phyloP scores from a whole-genome alignment of 352 stramenopile genomes.

The Phytopythium montanum region DNA sequence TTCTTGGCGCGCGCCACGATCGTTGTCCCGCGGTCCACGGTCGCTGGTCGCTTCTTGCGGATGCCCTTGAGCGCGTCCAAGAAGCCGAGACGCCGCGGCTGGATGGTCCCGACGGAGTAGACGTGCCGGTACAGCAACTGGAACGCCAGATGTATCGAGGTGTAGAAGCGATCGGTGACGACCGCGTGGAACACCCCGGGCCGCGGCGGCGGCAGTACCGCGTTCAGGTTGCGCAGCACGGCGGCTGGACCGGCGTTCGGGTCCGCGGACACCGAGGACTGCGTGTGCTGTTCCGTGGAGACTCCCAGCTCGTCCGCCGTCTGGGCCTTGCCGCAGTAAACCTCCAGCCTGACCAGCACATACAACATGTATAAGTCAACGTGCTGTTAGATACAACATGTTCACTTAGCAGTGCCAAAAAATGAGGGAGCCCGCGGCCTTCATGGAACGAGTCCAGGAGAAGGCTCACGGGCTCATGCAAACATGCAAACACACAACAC shows the following conservation, averaged over 20 bases:
- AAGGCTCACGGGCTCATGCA: too few species aligned
- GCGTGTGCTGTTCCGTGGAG: background rate
- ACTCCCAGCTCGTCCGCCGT: background rate
- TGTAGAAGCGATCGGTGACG: slow-evolving; percentile 15
- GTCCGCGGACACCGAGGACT: background rate
- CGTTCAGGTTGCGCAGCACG: slow-evolving; percentile 7
- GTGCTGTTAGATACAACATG: background rate
- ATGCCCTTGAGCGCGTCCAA: background rate
- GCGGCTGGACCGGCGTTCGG: slow-evolving; percentile 8
- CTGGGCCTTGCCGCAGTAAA: background rate
- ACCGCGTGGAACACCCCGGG: slow-evolving; percentile 7
- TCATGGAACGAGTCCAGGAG: too few species aligned
- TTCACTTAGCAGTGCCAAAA: background rate
- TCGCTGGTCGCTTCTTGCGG: background rate
- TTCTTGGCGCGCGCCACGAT: background rate
- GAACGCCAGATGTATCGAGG: slow-evolving; percentile 11
- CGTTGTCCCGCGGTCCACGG: background rate
- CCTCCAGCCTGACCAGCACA: background rate
- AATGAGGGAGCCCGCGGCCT: background rate
- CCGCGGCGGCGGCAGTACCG: background rate
- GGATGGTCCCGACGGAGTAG: slow-evolving; percentile 11
- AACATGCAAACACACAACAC: too few species aligned
- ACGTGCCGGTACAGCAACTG: slow-evolving; percentile 13
- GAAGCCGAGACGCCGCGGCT: slow-evolving; percentile 11
- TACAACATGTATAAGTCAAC: background rate